phyloP scores from a whole-genome alignment of 305 asterid species.

The Fraxinus baroniana region DNA sequence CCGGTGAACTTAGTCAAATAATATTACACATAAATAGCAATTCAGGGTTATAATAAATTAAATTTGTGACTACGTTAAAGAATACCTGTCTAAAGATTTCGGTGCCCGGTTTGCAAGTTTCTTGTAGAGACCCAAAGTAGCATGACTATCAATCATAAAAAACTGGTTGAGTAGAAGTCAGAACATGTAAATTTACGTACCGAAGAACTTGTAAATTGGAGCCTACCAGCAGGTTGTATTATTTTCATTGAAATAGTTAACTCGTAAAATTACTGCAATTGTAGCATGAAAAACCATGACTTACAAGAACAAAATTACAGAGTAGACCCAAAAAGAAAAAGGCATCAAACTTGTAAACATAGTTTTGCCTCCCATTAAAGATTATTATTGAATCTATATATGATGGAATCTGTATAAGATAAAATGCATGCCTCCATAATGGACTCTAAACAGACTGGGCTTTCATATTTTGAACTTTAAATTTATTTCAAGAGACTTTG shows the following conservation, averaged over 20 bases:
- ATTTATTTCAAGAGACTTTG: background rate
- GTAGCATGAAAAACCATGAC: background rate
- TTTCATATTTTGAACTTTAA: background rate
- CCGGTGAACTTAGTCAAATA: background rate
- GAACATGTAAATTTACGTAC: background rate
- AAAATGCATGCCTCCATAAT: background rate
- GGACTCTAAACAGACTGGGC: background rate
- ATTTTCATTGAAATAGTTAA: background rate
- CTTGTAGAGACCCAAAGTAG: conserved; percentile 92
- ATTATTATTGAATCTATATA: background rate
- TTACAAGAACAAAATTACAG: background rate
- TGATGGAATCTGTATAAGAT: background rate
- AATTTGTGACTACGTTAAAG: conserved; percentile 5
- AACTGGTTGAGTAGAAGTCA: conserved; percentile 14
- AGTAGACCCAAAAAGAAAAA: background rate
- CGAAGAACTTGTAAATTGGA: background rate
- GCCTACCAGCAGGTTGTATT: background rate
- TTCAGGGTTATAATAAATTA: background rate
- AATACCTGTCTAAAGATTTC: conserved; percentile 74
- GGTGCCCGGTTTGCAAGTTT: conserved; percentile 79
- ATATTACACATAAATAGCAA: background rate
- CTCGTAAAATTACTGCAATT: background rate
- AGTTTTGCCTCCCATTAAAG: background rate
- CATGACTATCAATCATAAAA: conserved; percentile 59
- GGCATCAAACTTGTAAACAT: background rate